A percentile compares a stretch with the other conserved stretches of the same genome.
Conservation (phyloP, 1,284 basidiomycete species). For the Pholiota adiposa region DNA sequence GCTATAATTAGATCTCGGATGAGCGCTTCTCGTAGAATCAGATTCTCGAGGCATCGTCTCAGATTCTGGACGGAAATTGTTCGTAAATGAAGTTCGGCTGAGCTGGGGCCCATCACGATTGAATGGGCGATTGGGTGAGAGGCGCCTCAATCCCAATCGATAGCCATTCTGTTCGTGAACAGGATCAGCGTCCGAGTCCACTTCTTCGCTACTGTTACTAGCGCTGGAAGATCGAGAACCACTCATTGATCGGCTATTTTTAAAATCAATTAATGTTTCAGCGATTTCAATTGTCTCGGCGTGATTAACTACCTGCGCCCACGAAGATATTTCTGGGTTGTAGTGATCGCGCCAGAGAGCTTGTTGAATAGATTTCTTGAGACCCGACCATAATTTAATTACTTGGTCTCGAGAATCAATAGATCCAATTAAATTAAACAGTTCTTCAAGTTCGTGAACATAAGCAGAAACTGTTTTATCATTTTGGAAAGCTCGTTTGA, state of each 20-base stretch:
- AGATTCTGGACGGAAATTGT: too few species aligned
- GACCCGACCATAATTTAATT: constrained; percentile 38
- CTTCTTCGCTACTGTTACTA: background rate
- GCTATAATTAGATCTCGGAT: background rate
- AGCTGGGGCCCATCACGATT: too few species aligned
- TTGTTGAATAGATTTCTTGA: constrained; percentile 30
- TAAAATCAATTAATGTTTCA: background rate
- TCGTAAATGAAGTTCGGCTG: too few species aligned
- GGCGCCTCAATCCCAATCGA: too few species aligned
- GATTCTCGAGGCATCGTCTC: too few species aligned
- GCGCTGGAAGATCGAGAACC: background rate
- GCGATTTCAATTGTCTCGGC: constrained; percentile 33
- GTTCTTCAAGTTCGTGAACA: constrained; percentile 14
- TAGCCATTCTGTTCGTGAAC: too few species aligned
- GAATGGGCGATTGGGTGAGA: too few species aligned
- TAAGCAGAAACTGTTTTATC: background rate
- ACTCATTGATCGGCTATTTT: background rate
- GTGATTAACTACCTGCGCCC: constrained; percentile 22
- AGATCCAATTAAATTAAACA: constrained; percentile 31
- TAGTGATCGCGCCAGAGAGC: constrained; percentile 33
- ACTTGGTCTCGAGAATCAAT: constrained; percentile 33
- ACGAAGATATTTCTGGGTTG: constrained; percentile 33
- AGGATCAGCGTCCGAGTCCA: too few species aligned
- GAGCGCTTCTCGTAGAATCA: too few species aligned
- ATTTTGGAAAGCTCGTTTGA: constrained; percentile 27